A percentile compares a stretch with the other conserved stretches of the same genome.
These are phyloP conservation scores for Choiromyces venosus DNA, from an alignment of 495 filamentous ascomycete species.

Conservation along the genomic window DNA sequence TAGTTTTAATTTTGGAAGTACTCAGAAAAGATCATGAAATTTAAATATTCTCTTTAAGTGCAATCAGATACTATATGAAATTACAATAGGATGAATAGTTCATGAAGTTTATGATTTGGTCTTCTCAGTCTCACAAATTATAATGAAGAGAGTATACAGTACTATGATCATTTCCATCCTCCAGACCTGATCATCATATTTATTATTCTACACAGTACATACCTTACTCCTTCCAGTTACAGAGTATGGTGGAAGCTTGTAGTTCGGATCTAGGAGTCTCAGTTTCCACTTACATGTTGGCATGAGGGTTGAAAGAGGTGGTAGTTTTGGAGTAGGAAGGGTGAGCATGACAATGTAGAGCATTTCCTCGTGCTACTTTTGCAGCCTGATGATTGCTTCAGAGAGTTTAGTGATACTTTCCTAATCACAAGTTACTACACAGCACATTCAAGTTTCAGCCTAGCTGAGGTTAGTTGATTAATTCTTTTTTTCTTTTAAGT, in stretches of 20 bases:
- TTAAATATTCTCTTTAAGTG: too few relatives aligned
- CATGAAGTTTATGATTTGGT: too few relatives aligned
- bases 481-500: not conserved
- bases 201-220: too few relatives aligned
- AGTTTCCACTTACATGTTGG: slow-evolving; percentile 8
- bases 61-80: too few relatives aligned
- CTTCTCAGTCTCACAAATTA: too few relatives aligned
- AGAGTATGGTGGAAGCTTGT: slow-evolving; percentile 1
- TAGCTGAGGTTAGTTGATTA: slow-evolving; percentile 1
- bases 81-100: too few relatives aligned
- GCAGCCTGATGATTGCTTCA: slow-evolving; percentile 6
- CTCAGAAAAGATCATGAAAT: too few relatives aligned
- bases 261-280: not conserved
- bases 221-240: too few relatives aligned
- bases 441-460: slow-evolving; percentile 27
- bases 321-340: slow-evolving; percentile 24
- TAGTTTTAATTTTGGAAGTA: too few relatives aligned
- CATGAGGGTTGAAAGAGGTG: slow-evolving; percentile 21
- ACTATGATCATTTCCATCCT: too few relatives aligned
- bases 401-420: slow-evolving; percentile 12
- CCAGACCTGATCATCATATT: too few relatives aligned
- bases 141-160: too few relatives aligned
- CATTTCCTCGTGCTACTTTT: slow-evolving; percentile 11
- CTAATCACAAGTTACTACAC: slow-evolving; percentile 19
- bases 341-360: slow-evolving; percentile 15